These are phyloP conservation scores for Pythium folliculosum DNA, from an alignment of 352 stramenopile species.

Conservation along the genomic window DNA sequence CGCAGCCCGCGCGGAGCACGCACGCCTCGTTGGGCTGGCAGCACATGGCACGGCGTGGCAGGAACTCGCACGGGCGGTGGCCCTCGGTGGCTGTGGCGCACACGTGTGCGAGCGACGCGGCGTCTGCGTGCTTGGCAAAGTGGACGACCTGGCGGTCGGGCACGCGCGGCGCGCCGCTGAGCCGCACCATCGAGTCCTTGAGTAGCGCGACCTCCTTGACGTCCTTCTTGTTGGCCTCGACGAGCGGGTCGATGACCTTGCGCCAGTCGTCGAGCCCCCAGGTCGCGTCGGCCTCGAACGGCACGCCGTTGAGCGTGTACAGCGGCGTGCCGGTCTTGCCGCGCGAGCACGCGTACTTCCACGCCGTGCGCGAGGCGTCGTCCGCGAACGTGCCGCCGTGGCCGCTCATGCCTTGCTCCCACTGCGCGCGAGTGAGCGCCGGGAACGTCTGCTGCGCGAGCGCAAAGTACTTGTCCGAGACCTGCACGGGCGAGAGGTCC, in stretches of 20 bases:
- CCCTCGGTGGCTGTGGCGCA: constrained; percentile 38
- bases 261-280: constrained; percentile 42
- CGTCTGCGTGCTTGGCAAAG: constrained; percentile 38
- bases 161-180: constrained; percentile 42
- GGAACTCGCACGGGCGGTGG: constrained; percentile 64
- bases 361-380: constrained; percentile 27
- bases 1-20: constrained; percentile 60
- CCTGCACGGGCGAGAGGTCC: constrained; percentile 33
- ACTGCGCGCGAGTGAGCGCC: constrained; percentile 29
- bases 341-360: constrained; percentile 46
- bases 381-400: constrained; percentile 38
- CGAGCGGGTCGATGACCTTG: constrained; percentile 38
- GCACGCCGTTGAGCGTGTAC: constrained; percentile 43
- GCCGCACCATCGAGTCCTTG: constrained; percentile 29
- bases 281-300: constrained; percentile 33
- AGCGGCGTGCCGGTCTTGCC: constrained; percentile 39
- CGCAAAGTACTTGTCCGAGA: constrained; percentile 32
- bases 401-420: constrained; percentile 37
- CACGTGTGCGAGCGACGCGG: constrained; percentile 38
- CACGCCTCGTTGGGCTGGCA: constrained; percentile 71
- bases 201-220: constrained; percentile 16
- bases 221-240: constrained; percentile 25
- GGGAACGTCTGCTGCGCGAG: constrained; percentile 42
- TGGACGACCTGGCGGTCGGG: constrained; percentile 64
- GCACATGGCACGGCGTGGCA: constrained; percentile 68